These are phyloP conservation scores for Carex cristatella DNA, from an alignment of 176 grass and related monocot genomes.

Conservation along the genomic window DNA sequence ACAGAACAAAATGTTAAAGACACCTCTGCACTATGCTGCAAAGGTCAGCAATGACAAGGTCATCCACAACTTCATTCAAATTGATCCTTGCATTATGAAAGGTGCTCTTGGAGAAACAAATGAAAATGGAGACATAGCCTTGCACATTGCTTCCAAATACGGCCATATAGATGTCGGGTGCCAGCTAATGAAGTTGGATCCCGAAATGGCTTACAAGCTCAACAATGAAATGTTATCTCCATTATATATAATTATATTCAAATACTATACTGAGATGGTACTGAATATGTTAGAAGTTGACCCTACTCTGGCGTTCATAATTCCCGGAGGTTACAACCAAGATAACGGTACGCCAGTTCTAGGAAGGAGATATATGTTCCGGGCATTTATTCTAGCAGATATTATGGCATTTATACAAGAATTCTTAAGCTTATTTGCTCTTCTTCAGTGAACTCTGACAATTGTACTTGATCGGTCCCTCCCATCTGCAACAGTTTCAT, in stretches of 20 bases:
- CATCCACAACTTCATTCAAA: too few relatives aligned
- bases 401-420: not conserved
- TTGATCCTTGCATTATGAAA: fast-evolving
- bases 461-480: fast-evolving
- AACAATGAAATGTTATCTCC: not conserved
- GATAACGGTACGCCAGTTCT: not conserved
- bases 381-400: not conserved
- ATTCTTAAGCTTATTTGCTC: not conserved
- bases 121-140: too few relatives aligned
- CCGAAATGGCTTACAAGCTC: not conserved
- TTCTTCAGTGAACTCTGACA: fast-evolving
- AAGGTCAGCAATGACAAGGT: too few relatives aligned
- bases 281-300: too few relatives aligned
- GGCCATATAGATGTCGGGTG: not conserved
- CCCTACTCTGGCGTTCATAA: not conserved
- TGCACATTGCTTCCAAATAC: not conserved
- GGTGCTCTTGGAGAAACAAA: too few relatives aligned
- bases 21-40: too few relatives aligned
- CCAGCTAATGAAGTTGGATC: not conserved
- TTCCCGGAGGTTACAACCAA: not conserved
- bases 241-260: not conserved
- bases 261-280: not conserved
- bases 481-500: too few relatives aligned
- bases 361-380: not conserved
- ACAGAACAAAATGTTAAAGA: too few relatives aligned